phyloP scores from a whole-genome alignment of 1,284 basidiomycete genomes.

The Pterulicium gracile region DNA sequence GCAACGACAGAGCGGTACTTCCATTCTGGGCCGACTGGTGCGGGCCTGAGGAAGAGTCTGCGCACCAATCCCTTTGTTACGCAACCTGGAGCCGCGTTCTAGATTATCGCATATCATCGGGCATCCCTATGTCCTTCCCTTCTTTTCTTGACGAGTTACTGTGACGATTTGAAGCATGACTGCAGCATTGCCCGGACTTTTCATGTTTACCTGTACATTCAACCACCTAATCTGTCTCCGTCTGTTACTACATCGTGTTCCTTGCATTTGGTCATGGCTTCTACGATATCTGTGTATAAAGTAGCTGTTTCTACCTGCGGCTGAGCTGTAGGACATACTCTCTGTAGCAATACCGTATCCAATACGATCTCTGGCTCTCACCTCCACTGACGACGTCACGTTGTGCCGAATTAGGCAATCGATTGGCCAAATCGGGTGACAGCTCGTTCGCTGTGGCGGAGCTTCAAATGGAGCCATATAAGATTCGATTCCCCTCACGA shows the following conservation, averaged over 20 bases:
- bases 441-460: not conserved
- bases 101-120: not conserved
- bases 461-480: not conserved
- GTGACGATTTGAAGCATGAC: not conserved
- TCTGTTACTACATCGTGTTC: too few species aligned
- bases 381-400: too few species aligned
- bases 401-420: too few species aligned
- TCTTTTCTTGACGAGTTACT: not conserved
- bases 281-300: not conserved
- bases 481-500: not conserved
- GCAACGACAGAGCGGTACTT: constrained; percentile 15
- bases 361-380: not conserved
- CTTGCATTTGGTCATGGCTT: too few species aligned
- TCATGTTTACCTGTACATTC: too few species aligned
- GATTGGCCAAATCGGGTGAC: not conserved
- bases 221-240: too few species aligned
- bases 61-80: not conserved
- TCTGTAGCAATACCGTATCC: not conserved
- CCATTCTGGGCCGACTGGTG: constrained; percentile 1
- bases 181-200: not conserved
- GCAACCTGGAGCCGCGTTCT: constrained; percentile 1
- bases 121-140: too few species aligned
- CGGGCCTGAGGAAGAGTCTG: not conserved
- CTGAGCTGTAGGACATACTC: not conserved
- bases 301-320: not conserved